A percentile compares a stretch with the other conserved stretches of the same genome.
These are phyloP conservation scores for Lablab purpureus DNA, from an alignment of 306 rosid species.

Conservation along the genomic window DNA sequence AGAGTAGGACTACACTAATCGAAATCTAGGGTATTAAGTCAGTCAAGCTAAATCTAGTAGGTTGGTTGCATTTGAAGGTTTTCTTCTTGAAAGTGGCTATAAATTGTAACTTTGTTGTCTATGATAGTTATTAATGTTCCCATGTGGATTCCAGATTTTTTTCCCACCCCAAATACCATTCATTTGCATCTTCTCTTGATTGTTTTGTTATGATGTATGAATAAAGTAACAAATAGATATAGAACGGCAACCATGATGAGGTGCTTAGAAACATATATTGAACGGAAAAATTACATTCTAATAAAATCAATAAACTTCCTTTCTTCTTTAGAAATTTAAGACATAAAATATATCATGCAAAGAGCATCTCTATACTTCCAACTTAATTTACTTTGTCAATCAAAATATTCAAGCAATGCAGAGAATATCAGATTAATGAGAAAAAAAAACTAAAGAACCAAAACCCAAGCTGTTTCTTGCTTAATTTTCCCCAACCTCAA, in stretches of 20 bases:
- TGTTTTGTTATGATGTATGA: constrained; percentile 17
- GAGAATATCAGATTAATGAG: not conserved
- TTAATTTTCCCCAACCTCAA: not conserved
- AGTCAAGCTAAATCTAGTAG: constrained; percentile 23
- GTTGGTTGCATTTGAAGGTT: not conserved
- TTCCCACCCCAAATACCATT: not conserved
- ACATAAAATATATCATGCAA: not conserved
- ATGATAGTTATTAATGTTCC: not conserved
- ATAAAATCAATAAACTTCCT: not conserved
- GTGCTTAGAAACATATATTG: constrained; percentile 8
- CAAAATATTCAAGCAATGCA: constrained; percentile 21
- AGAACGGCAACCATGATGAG: not conserved
- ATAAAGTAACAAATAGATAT: constrained; percentile 31
- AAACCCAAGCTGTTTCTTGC: not conserved
- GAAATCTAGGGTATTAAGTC: not conserved
- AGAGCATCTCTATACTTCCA: not conserved
- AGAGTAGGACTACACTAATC: constrained; percentile 17
- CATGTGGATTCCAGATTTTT: not conserved
- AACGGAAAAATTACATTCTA: constrained; percentile 20
- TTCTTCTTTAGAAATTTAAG: constrained; percentile 20
- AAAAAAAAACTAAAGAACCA: not conserved
- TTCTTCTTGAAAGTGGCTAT: constrained; percentile 13
- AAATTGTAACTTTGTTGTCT: not conserved
- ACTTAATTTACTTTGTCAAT: not conserved
- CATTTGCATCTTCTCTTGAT: constrained; percentile 4